Base-by-base conservation (phyloP, 2,329 filamentous ascomycete genomes). In the Clonostachys byssicola region DNA sequence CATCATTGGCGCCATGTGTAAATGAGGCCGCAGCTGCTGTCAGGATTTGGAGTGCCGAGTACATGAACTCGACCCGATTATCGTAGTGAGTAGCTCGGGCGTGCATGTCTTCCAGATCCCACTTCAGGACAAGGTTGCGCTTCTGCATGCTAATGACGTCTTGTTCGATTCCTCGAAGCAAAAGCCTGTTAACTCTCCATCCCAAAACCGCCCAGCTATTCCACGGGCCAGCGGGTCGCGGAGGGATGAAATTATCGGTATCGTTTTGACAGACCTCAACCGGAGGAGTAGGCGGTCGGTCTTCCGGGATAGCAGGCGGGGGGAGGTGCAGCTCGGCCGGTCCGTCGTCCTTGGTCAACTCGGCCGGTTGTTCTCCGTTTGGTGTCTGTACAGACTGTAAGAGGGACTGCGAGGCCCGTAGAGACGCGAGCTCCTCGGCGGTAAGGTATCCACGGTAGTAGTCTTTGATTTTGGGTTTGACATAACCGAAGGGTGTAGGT, bases 1-100 rank as follows among this genome's bases (percentile, higher is more conserved):
- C 74, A 51, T 81, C 77, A 59, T 80, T 80, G 47, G 75, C 73
- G 48, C 77, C 77, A 63, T 81, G 77, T 2, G 76, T 74, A 52
- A 80, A 79, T 7, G 73, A 77, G n/a, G 75, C 74, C 18, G 77
- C 76, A 50, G 74, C 75, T 10, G 77, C 76, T 13, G 75, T 74
- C 10, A 74, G 52, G 46, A 77, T 60, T 51, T 75, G 73, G 35
- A 74, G 64, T 47, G 71, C 70, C 14, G 71, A 73, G 57, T 73
- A 78, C 51, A 73, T 65, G 59, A 77, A 68, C 56, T 78, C 74
- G 49, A 71, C 71, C 42, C 75, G 69, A 59, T 80, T 79, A 56
- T 77, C 71, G 60, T 72, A 80, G 53, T 75, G 74, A 40, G 65
- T 59, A 10, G 74, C 72, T 30, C 69, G 66, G 5, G 69, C 68